These are phyloP conservation scores for Cadophora sp. DNA, from an alignment of 2,329 filamentous ascomycete genomes.

Conservation along the genomic window DNA sequence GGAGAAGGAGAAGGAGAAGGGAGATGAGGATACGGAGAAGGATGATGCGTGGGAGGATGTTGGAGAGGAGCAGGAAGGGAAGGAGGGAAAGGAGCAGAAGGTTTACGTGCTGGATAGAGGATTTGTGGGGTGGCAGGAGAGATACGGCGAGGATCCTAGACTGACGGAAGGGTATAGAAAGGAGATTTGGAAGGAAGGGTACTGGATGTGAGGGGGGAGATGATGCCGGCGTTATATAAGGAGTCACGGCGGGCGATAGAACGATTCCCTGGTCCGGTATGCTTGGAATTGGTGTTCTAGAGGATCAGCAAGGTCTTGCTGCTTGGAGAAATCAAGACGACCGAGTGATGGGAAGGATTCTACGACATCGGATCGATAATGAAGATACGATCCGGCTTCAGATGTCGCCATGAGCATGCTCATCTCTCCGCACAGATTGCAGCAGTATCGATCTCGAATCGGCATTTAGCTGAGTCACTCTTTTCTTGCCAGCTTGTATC, in stretches of 20 bases:
- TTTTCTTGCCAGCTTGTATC: no score
- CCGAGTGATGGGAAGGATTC: not conserved
- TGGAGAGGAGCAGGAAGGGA: slow-evolving; percentile 38
- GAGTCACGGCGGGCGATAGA: not conserved
- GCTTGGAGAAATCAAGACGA: not conserved
- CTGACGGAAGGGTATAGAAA: slow-evolving; percentile 86
- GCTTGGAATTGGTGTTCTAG: not conserved
- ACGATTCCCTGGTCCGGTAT: not conserved
- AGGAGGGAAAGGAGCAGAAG: slow-evolving; percentile 59
- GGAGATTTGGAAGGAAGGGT: slow-evolving; percentile 73
- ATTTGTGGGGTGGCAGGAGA: slow-evolving; percentile 89
- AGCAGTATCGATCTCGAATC: no score
- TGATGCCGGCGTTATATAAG: not conserved
- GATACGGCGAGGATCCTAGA: slow-evolving; percentile 76
- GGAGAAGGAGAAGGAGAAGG: slow-evolving; percentile 37
- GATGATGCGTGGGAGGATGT: slow-evolving; percentile 39
- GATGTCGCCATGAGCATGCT: no score
- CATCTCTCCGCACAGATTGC: no score
- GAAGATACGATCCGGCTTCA: no score
- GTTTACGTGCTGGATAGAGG: slow-evolving; percentile 84
- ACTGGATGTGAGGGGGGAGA: slow-evolving; percentile 33
- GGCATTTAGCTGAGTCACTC: no score
- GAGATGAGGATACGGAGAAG: slow-evolving; percentile 46
- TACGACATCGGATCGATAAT: not conserved
- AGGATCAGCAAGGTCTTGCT: not conserved